Conservation (phyloP, 495 filamentous ascomycete genomes). For the Hapsidospora chrysogenum region DNA sequence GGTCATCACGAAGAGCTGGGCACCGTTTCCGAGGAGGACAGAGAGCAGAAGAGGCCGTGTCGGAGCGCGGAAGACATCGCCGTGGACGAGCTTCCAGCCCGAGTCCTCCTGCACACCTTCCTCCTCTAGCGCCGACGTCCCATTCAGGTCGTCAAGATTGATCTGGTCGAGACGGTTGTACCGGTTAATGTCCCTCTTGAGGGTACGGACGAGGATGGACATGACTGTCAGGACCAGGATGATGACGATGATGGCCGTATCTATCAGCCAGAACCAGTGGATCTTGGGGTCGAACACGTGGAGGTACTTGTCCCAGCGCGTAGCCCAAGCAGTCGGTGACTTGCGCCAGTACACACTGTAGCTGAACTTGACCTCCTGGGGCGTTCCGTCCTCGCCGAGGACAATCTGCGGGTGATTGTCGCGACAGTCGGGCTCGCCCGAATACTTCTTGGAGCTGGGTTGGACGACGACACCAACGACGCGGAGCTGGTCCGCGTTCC, state of each 20-base stretch:
- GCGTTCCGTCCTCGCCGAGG: constrained; percentile 41
- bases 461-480: constrained; percentile 86
- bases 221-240: constrained; percentile 83
- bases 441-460: constrained; percentile 52
- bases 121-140: constrained; percentile 64
- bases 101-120: constrained; percentile 85
- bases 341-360: constrained; percentile 79
- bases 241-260: constrained; percentile 81
- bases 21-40: constrained; percentile 81
- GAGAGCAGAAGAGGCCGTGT: constrained; percentile 68
- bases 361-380: constrained; percentile 66
- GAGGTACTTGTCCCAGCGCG: constrained; percentile 94
- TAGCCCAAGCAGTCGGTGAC: constrained; percentile 77
- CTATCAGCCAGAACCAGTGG: constrained; percentile 95
- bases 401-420: constrained; percentile 29
- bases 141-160: constrained; percentile 68
- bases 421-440: constrained; percentile 43
- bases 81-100: constrained; percentile 96
- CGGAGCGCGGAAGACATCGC: constrained; percentile 89
- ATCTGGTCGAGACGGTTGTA: constrained; percentile 87
- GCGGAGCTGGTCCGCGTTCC: constrained; percentile 42
- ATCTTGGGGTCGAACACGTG: constrained; percentile 93
- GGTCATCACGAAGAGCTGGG: constrained; percentile 94
- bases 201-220: constrained; percentile 69
- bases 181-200: constrained; percentile 85